Percentiles rank a stretch among this genome's conserved stretches.
phyloP scores from a whole-genome alignment of 1,284 basidiomycete species.

The Irpex rosettiformis region DNA sequence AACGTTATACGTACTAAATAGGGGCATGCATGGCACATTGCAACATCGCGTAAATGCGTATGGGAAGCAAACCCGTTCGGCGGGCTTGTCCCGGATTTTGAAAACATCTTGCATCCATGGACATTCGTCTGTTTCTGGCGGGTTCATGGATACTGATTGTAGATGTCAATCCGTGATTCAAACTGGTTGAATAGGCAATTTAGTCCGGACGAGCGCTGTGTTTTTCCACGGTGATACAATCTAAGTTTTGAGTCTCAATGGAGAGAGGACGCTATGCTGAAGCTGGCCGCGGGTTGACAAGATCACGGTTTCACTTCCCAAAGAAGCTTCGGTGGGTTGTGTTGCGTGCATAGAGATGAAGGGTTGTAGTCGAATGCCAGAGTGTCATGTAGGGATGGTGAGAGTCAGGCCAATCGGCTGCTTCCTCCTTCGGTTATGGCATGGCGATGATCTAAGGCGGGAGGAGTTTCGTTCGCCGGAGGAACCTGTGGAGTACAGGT shows the following conservation, averaged over 20 bases:
- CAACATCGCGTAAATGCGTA: no score
- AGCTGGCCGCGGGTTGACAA: neutral
- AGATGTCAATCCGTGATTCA: no score
- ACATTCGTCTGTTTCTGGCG: neutral
- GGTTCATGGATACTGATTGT: no score
- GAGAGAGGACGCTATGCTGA: neutral
- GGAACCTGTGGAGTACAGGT: neutral
- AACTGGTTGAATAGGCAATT: neutral
- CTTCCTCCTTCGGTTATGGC: neutral
- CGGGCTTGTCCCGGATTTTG: neutral
- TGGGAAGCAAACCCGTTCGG: neutral
- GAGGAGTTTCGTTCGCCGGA: neutral
- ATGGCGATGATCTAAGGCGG: constrained; percentile 3
- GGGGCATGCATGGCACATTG: no score
- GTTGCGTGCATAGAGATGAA: neutral
- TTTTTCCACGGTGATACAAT: constrained; percentile 2
- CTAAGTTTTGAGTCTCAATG: neutral
- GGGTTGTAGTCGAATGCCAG: neutral
- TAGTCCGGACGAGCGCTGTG: neutral
- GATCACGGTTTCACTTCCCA: neutral
- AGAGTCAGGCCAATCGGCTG: neutral
- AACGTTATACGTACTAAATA: no score
- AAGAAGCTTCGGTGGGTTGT: neutral
- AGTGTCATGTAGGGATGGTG: neutral
- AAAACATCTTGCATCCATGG: neutral